Percentiles rank a stretch among this genome's conserved stretches.
phyloP scores from a whole-genome alignment of 2,329 filamentous ascomycete genomes.

The Monosporascus sp. region DNA sequence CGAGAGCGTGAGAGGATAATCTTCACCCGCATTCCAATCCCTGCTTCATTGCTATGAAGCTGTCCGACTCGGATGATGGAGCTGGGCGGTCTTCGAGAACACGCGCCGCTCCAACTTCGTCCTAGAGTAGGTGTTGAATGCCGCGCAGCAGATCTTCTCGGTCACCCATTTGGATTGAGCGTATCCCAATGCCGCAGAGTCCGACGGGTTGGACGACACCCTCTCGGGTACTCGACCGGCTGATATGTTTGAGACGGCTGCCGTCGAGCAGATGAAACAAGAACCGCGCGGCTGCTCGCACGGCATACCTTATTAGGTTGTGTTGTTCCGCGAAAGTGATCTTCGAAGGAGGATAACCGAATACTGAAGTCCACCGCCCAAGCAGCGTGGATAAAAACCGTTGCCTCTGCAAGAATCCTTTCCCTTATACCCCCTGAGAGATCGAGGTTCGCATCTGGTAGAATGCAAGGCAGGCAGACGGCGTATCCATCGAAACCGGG shows the following conservation, averaged over 20 bases:
- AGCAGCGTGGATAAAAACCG: slow-evolving; percentile 55
- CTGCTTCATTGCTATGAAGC: slow-evolving; percentile 33
- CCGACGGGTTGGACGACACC: slow-evolving; percentile 32
- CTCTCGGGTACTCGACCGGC: slow-evolving; percentile 32
- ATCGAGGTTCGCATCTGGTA: slow-evolving; percentile 44
- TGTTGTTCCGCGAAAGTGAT: slow-evolving; percentile 42
- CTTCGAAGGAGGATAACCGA: slow-evolving; percentile 48
- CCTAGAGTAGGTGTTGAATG: slow-evolving; percentile 15
- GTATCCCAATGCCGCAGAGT: slow-evolving; percentile 47
- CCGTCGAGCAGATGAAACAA: slow-evolving; percentile 22
- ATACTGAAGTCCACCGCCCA: slow-evolving; percentile 63
- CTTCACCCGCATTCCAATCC: slow-evolving; percentile 44
- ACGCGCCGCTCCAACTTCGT: neutral
- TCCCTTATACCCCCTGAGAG: slow-evolving; percentile 35
- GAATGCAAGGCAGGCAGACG: slow-evolving; percentile 39
- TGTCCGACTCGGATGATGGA: slow-evolving; percentile 41
- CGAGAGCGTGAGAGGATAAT: slow-evolving; percentile 42
- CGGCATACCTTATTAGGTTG: slow-evolving; percentile 42
- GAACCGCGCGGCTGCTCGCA: slow-evolving; percentile 9
- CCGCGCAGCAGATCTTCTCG: slow-evolving; percentile 44
- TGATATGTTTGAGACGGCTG: slow-evolving; percentile 8
- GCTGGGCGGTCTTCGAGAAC: slow-evolving; percentile 19
- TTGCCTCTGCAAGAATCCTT: slow-evolving; percentile 35
- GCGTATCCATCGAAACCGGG: slow-evolving; percentile 30
- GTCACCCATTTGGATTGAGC: slow-evolving; percentile 54